Base-by-base conservation (phyloP, 768 basidiomycete species). In the Podaxis sp. region DNA sequence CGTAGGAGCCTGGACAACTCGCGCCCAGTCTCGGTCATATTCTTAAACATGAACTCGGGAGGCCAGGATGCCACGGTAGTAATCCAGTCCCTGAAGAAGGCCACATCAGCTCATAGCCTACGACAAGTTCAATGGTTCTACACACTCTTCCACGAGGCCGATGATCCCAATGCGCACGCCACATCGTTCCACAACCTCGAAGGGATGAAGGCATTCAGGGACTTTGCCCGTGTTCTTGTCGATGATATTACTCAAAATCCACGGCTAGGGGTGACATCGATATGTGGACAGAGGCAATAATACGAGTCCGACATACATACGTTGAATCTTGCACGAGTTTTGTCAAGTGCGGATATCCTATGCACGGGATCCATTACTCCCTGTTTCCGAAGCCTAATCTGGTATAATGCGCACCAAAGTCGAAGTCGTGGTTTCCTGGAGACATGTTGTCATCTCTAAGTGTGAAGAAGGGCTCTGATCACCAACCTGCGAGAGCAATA, bases 351-450 rank as follows among this genome's bases (percentile, higher is more conserved):
- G 69, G 74, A 61, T 68, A 67, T 65, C 63, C 69, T 75, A 52
- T 46, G 48, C 21, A 21, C 32, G 7, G 2, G 32, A 23, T 42
- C 16, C 10, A 6, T 62, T n/a, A 60, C 10, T 25, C 23, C 40
- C 21, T 40, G 21, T 52, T 23, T 6, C 40, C 23, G 35, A 25
- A 44, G 11, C 18, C 27, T 7, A 32, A 5, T 52, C 35, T 11
- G 32, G 32, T 64, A 16, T 27, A 16, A 42, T 25, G 50, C 74
- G 51, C 60, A 89, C 90, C 90, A 65, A 90, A 92, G 72, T 95
- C 94, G 71, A 95, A 95, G 65, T 95, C 94, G 64, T 97, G 94
- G 69, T 97, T 95, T 4, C 93, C 91, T 92, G 62, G 37, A 28
- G 57, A n/a, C 21, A 44, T 9, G 14, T 5, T 46, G 27, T 32